Conservation (phyloP, 2,329 filamentous ascomycete genomes). For the Colletotrichum sp. region DNA sequence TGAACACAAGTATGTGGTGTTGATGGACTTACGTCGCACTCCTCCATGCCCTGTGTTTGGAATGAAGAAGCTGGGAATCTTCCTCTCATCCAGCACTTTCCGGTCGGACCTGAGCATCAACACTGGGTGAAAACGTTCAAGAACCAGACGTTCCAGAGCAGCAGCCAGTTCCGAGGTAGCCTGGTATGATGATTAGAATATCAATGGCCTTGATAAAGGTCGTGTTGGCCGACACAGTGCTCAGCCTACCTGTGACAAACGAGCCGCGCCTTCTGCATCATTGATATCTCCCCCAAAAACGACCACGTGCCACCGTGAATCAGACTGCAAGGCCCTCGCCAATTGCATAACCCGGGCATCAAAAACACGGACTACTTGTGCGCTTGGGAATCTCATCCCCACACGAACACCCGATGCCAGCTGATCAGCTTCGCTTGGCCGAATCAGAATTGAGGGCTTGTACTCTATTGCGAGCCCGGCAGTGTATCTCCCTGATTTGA, state of each 20-base stretch:
- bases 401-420: slow-evolving; percentile 48
- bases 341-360: slow-evolving; percentile 64
- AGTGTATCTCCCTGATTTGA: slow-evolving; percentile 62
- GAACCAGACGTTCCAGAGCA: neutral
- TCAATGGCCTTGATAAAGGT: neutral
- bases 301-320: slow-evolving; percentile 47
- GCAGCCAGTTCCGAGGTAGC: neutral
- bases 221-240: accelerated
- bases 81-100: neutral
- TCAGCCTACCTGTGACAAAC: neutral
- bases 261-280: neutral
- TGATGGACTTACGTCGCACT: neutral
- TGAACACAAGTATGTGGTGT: neutral
- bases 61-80: neutral
- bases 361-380: slow-evolving; percentile 63
- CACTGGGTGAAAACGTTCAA: neutral
- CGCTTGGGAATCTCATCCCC: slow-evolving; percentile 63
- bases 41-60: neutral
- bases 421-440: slow-evolving; percentile 29
- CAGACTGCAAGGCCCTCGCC: slow-evolving; percentile 52
- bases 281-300: neutral
- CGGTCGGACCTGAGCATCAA: neutral
- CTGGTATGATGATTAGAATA: neutral
- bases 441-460: slow-evolving; percentile 51
- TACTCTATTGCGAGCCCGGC: slow-evolving; percentile 65